Evolutionary conservation across 345 rosid species (phyloP).

Genomic region (Camelina sativa): DNA sequence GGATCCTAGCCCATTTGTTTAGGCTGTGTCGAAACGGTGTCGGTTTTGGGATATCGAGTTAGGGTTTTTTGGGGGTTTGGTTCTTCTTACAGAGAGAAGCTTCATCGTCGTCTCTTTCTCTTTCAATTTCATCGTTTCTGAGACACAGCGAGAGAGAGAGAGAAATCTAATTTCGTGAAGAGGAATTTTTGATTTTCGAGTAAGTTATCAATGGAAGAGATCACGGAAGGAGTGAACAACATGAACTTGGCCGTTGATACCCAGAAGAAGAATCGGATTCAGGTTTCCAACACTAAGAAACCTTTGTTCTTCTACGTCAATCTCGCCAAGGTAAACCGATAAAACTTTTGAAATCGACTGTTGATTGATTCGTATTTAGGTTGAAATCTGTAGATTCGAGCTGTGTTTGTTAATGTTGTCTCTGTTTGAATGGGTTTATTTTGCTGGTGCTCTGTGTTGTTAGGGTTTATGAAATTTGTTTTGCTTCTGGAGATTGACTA

Average conservation of each 20-base stretch:
- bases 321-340: conserved; percentile 77
- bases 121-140: conserved; percentile 29
- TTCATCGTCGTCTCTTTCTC: conserved; percentile 36
- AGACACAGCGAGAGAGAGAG: conserved; percentile 28
- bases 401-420: conserved; percentile 2
- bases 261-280: conserved; percentile 85
- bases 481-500: neutral
- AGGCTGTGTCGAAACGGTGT: neutral
- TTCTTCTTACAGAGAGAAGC: conserved; percentile 28
- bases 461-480: neutral
- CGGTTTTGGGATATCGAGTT: conserved; percentile 14
- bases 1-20: neutral
- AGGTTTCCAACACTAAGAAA: conserved; percentile 93
- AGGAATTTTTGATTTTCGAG: neutral
- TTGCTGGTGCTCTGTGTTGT: conserved; percentile 3
- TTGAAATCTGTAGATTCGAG: neutral
- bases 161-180: conserved; percentile 2
- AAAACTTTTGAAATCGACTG: neutral
- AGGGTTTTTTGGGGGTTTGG: conserved; percentile 47
- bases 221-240: conserved; percentile 69
- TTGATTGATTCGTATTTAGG: neutral
- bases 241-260: conserved; percentile 56
- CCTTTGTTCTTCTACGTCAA: conserved; percentile 95
- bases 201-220: conserved; percentile 64
- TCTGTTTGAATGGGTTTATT: neutral